Evolutionary conservation across 2,329 filamentous ascomycete genomes (phyloP).

Genomic region (Neonectria hederae): DNA sequence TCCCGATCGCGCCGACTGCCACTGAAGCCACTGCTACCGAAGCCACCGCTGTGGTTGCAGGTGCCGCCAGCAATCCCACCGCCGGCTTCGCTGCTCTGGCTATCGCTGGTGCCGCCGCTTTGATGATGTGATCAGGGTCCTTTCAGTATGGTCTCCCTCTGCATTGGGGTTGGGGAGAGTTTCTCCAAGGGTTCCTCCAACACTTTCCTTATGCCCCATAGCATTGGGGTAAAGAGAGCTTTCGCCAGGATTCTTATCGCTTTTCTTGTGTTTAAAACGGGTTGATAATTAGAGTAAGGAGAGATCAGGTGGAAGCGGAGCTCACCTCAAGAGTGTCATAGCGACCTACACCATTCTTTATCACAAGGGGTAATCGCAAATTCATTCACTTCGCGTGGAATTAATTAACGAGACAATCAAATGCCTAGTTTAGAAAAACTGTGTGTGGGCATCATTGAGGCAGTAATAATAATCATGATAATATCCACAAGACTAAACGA

Average conservation of each 20-base stretch:
- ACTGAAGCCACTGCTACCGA: conserved; percentile 33
- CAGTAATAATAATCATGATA: neutral
- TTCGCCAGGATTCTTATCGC: neutral
- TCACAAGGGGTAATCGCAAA: neutral
- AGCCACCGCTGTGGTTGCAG: conserved; percentile 46
- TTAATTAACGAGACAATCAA: neutral
- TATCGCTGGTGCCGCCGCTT: conserved; percentile 50
- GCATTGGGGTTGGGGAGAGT: neutral
- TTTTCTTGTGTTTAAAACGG: too few species aligned
- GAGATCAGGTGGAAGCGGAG: neutral
- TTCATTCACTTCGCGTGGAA: neutral
- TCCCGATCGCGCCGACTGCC: conserved; percentile 21
- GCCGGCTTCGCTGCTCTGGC: conserved; percentile 50
- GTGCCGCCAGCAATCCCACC: conserved; percentile 49
- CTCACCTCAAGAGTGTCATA: neutral
- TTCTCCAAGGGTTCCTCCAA: neutral
- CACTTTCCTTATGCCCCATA: neutral
- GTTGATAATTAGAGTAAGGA: neutral
- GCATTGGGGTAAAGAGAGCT: neutral
- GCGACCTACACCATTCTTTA: neutral
- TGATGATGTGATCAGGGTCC: conserved; percentile 47
- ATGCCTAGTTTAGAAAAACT: neutral
- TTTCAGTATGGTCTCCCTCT: neutral
- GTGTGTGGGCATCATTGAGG: neutral
- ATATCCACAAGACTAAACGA: neutral